Conservation (phyloP, 352 stramenopile genomes). For the Pythium sukuiense region DNA sequence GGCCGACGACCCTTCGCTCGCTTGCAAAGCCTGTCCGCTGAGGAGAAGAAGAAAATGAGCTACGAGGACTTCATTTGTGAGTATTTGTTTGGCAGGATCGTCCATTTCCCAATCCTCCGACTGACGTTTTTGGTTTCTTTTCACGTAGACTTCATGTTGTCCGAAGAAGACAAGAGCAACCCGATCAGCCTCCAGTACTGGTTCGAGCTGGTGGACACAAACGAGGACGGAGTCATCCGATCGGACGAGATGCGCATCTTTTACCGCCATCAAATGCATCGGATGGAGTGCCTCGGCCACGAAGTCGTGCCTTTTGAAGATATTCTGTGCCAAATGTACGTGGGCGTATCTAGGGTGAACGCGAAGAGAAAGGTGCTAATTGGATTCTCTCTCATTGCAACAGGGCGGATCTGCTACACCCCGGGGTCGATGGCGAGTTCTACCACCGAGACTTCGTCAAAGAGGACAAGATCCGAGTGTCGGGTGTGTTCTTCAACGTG, state of each 20-base stretch:
- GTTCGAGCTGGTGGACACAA: conserved; percentile 98
- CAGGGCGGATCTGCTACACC: conserved; percentile 79
- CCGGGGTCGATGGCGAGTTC: conserved; percentile 76
- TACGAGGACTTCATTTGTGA: conserved; percentile 92
- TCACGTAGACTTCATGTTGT: conserved; percentile 96
- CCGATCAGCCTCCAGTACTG: conserved; percentile 96
- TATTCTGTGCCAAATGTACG: conserved; percentile 98
- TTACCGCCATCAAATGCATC: conserved; percentile 93
- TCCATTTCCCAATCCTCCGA: not conserved
- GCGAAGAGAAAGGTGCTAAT: conserved; percentile 30
- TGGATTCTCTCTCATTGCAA: not conserved
- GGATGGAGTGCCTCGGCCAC: conserved; percentile 98
- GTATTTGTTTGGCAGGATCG: conserved; percentile 10
- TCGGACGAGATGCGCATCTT: conserved; percentile 96
- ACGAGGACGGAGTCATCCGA: conserved; percentile 96
- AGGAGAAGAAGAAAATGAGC: conserved; percentile 90
- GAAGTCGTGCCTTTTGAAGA: conserved; percentile 98
- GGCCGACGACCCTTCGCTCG: conserved; percentile 80
- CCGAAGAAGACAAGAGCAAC: conserved; percentile 99
- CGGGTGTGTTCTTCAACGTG: conserved; percentile 98
- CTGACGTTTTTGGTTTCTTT: not conserved
- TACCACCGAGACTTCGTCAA: conserved; percentile 77
- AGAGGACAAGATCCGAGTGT: conserved; percentile 89
- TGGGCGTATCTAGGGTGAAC: not conserved
- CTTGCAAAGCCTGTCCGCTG: conserved; percentile 64